Conservation (phyloP, 768 basidiomycete genomes). For the Cyathus striatus region DNA sequence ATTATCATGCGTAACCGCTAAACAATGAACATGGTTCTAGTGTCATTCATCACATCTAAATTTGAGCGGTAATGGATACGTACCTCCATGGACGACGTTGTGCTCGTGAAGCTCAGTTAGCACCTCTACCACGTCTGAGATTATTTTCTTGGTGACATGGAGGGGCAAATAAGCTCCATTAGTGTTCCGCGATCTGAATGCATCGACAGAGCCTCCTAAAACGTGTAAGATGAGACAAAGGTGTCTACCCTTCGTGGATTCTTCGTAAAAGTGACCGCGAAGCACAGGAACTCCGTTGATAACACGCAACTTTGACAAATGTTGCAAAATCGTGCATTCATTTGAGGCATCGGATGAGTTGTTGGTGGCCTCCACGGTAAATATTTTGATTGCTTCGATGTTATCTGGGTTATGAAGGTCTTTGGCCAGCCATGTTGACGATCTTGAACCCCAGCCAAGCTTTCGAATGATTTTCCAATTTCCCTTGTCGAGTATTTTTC, state of each 20-base stretch:
- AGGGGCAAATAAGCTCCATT: slow-evolving; percentile 5
- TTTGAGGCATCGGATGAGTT: slow-evolving; percentile 2
- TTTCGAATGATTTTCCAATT: slow-evolving; percentile 45
- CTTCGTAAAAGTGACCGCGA: slow-evolving; percentile 6
- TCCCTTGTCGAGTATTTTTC: slow-evolving; percentile 17
- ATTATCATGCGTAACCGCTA: slow-evolving; percentile 8
- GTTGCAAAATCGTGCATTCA: slow-evolving; percentile 3
- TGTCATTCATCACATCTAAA: not conserved
- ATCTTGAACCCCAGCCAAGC: slow-evolving; percentile 43
- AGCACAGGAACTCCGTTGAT: slow-evolving; percentile 4
- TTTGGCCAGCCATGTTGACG: slow-evolving; percentile 32
- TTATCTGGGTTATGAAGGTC: slow-evolving; percentile 7
- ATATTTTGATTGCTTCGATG: slow-evolving; percentile 7
- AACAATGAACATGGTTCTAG: not conserved
- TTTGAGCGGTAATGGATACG: not conserved
- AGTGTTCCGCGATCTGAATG: slow-evolving; percentile 5
- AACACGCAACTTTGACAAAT: not conserved
- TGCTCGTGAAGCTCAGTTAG: not conserved
- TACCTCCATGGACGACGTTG: slow-evolving; percentile 9
- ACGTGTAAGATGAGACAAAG: slow-evolving; percentile 7
- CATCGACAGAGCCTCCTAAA: slow-evolving; percentile 8
- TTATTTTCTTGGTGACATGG: slow-evolving; percentile 9
- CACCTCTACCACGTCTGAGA: slow-evolving; percentile 3
- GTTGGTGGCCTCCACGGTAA: slow-evolving; percentile 6
- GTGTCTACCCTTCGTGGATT: slow-evolving; percentile 5